phyloP scores from a whole-genome alignment of 352 stramenopile genomes.

The Blastocystis sp. region DNA sequence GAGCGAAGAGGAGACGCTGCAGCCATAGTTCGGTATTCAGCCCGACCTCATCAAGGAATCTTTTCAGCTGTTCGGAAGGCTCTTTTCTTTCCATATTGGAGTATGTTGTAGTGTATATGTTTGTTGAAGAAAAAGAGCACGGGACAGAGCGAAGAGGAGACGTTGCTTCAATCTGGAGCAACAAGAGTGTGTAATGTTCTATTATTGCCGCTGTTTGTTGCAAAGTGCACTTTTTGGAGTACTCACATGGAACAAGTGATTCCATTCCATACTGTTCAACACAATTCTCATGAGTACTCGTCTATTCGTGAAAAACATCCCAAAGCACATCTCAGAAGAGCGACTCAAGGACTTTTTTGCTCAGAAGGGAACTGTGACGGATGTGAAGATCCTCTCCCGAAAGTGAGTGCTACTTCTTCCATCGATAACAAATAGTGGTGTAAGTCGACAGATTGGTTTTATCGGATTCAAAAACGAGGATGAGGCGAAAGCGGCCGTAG shows the following conservation, averaged over 20 bases:
- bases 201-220: background rate
- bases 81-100: no score
- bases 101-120: no score
- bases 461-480: slow-evolving; percentile 76
- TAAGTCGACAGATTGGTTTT: slow-evolving; percentile 77
- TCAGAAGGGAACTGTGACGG: slow-evolving; percentile 69
- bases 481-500: slow-evolving; percentile 73
- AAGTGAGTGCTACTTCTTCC: slow-evolving; percentile 68
- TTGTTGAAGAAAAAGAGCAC: no score
- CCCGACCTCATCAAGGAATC: no score
- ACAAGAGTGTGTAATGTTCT: background rate
- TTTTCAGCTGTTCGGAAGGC: no score
- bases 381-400: slow-evolving; percentile 72
- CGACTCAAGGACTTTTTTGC: slow-evolving; percentile 71
- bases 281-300: slow-evolving; percentile 28
- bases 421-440: slow-evolving; percentile 48
- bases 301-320: slow-evolving; percentile 73
- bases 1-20: no score
- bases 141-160: no score
- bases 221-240: background rate
- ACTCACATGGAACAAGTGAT: background rate
- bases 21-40: no score
- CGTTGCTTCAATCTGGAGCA: background rate
- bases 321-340: slow-evolving; percentile 71
- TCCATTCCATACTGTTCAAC: background rate